These are phyloP conservation scores for Solanum virginianum DNA, from an alignment of 257 asterid species.

Conservation along the genomic window DNA sequence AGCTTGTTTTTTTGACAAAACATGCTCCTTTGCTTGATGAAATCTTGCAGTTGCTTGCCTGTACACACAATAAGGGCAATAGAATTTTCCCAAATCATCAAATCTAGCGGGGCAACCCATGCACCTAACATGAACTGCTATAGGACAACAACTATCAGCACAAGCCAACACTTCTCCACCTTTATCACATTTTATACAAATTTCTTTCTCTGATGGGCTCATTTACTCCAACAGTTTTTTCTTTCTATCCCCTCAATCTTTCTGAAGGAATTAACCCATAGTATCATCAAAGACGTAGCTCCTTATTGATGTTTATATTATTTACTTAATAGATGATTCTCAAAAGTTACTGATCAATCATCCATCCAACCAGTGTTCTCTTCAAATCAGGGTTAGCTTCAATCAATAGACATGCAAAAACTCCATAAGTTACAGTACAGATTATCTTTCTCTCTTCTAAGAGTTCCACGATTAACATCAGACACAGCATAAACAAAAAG, in stretches of 20 bases:
- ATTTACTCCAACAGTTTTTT: constrained; percentile 14
- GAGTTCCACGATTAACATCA: background rate
- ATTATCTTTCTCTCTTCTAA: background rate
- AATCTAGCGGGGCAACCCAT: constrained; percentile 39
- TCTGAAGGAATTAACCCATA: background rate
- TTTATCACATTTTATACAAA: constrained; percentile 59
- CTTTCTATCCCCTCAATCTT: background rate
- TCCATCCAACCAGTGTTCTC: background rate
- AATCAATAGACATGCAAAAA: background rate
- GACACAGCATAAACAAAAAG: background rate
- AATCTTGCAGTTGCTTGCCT: constrained; percentile 35
- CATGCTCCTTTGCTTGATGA: constrained; percentile 39
- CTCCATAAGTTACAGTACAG: background rate
- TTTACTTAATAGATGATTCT: background rate
- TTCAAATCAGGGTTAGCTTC: background rate
- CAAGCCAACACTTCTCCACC: constrained; percentile 57
- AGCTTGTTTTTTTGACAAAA: constrained; percentile 43
- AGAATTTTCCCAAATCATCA: constrained; percentile 45
- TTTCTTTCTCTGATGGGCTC: constrained; percentile 30
- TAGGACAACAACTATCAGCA: constrained; percentile 48
- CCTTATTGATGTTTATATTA: background rate
- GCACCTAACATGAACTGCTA: constrained; percentile 56
- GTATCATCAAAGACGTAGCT: background rate
- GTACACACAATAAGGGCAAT: constrained; percentile 69
- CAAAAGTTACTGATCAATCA: background rate